phyloP scores from a whole-genome alignment of 164 flowering plant species.

The Kalanchoe fedtschenkoi region DNA sequence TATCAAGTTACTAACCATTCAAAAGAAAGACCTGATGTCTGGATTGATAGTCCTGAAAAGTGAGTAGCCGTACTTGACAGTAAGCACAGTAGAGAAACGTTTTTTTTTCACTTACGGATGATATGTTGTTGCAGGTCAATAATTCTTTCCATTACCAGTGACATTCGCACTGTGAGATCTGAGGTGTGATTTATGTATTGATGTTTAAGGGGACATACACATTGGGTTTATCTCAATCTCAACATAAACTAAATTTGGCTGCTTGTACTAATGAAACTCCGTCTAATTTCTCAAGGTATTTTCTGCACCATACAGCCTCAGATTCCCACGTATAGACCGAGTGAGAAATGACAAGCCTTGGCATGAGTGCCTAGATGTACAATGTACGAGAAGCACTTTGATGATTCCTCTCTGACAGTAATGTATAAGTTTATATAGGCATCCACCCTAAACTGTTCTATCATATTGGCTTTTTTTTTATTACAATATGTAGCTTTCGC shows the following conservation, averaged over 20 bases:
- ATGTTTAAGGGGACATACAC: not conserved
- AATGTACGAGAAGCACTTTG: slow-evolving; percentile 37
- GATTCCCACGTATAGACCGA: slow-evolving; percentile 90
- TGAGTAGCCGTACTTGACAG: slow-evolving; percentile 17
- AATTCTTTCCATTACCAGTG: slow-evolving; percentile 86
- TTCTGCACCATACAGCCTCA: slow-evolving; percentile 90
- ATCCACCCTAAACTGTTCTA: not conserved
- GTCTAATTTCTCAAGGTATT: slow-evolving; percentile 45
- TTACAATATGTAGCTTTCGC: slow-evolving; percentile 51
- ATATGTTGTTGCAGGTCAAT: slow-evolving; percentile 45
- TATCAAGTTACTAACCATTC: slow-evolving; percentile 83
- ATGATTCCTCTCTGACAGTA: not conserved
- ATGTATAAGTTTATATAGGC: not conserved
- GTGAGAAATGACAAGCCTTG: slow-evolving; percentile 97
- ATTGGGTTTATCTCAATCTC: not conserved
- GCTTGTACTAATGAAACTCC: not conserved
- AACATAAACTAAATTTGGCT: not conserved
- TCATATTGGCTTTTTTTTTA: not conserved
- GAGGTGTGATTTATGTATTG: slow-evolving; percentile 35
- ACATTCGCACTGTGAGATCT: slow-evolving; percentile 84
- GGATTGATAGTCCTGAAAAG: slow-evolving; percentile 99
- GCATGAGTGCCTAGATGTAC: slow-evolving; percentile 97
- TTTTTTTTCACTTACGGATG: not conserved
- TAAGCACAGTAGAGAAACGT: not conserved
- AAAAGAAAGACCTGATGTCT: slow-evolving; percentile 98